A percentile compares a stretch with the other conserved stretches of the same genome.
These are phyloP conservation scores for Histomonas meleagridis DNA, from an alignment of 208 protist genomes.

Conservation along the genomic window DNA sequence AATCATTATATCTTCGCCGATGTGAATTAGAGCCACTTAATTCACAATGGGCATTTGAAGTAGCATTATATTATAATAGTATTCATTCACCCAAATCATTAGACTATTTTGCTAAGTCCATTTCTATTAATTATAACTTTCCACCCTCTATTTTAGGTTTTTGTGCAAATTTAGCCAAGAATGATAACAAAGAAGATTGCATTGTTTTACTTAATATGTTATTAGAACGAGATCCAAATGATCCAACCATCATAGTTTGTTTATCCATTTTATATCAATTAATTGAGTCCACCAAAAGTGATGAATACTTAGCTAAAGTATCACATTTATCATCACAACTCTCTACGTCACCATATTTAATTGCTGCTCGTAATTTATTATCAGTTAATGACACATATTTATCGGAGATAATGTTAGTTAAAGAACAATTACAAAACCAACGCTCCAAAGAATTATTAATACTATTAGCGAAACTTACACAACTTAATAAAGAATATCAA, in stretches of 20 bases:
- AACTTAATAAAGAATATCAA: neutral
- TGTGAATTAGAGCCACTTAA: constrained; percentile 8
- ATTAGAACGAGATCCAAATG: neutral
- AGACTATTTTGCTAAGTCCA: neutral
- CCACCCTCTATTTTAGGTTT: constrained; percentile 8
- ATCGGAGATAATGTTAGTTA: neutral
- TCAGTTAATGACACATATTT: constrained; percentile 16
- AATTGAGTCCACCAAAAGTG: neutral
- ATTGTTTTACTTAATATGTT: neutral
- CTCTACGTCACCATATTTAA: neutral
- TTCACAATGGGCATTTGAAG: constrained; percentile 11
- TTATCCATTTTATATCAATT: neutral
- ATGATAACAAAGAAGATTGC: neutral
- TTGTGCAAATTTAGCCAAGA: neutral
- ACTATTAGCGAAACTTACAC: neutral
- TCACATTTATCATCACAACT: neutral
- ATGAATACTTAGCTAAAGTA: constrained; percentile 23
- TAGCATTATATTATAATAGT: neutral
- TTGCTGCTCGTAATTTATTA: neutral
- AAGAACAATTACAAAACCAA: neutral
- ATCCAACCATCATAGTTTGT: constrained; percentile 22
- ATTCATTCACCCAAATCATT: neutral
- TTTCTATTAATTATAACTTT: constrained; percentile 33
- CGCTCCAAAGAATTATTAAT: neutral
- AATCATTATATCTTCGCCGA: neutral